Conservation (phyloP, 257 asterid species). For the Solanum medicagineum region DNA sequence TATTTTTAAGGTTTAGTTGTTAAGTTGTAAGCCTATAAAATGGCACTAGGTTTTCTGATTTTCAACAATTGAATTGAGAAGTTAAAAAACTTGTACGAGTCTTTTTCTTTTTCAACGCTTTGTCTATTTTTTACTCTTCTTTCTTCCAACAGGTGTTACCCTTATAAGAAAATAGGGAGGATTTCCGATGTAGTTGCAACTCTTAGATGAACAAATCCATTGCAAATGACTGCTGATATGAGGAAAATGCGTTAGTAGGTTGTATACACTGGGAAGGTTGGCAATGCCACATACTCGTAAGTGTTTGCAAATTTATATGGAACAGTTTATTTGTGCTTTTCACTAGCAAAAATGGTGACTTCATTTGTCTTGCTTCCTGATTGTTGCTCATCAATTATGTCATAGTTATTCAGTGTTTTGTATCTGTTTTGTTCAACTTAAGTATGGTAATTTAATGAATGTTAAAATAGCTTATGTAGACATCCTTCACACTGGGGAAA, state of each 20-base stretch:
- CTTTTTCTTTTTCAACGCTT: too few relatives aligned
- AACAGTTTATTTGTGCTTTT: neutral
- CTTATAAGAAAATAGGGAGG: too few relatives aligned
- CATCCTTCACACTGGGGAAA: conserved; percentile 98
- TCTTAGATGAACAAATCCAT: conserved; percentile 18
- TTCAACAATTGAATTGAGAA: too few relatives aligned
- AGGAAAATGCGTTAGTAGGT: conserved; percentile 89
- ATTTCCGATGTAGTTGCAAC: too few relatives aligned
- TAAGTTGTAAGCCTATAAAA: too few relatives aligned
- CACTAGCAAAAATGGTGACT: neutral
- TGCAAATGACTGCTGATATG: conserved; percentile 82
- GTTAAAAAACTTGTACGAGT: too few relatives aligned
- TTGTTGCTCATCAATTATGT: neutral
- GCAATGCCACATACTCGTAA: conserved; percentile 97
- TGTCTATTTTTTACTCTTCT: too few relatives aligned
- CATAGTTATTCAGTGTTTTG: neutral
- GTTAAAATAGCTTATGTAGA: conserved; percentile 27
- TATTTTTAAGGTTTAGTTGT: too few relatives aligned
- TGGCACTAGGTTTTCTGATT: too few relatives aligned
- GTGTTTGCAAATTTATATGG: conserved; percentile 8
- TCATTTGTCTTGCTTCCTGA: conserved; percentile 2
- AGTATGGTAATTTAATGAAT: neutral
- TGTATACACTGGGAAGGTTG: conserved; percentile 76
- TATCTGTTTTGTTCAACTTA: neutral
- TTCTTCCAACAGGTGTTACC: too few relatives aligned